A percentile compares a stretch with the other conserved stretches of the same genome.
These are phyloP conservation scores for Mucuna pruriens DNA, from an alignment of 306 rosid species.

Conservation along the genomic window DNA sequence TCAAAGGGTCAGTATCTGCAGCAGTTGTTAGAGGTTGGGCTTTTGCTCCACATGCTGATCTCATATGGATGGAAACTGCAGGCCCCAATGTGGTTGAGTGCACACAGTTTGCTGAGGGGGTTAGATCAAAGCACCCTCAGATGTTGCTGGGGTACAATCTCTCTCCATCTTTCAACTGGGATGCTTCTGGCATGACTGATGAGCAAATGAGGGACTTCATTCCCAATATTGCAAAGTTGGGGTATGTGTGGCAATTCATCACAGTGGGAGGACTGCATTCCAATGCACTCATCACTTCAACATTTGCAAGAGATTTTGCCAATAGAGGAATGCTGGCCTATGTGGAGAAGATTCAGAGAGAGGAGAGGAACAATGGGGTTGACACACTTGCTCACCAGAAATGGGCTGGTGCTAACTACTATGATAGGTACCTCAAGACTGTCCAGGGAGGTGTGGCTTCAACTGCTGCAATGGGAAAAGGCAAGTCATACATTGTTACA, in stretches of 20 bases:
- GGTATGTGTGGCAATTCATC: slow-evolving; percentile 93
- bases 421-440: slow-evolving; percentile 93
- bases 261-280: slow-evolving; percentile 93
- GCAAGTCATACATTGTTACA: slow-evolving; percentile 40
- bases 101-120: slow-evolving; percentile 76
- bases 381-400: slow-evolving; percentile 98
- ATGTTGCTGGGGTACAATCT: slow-evolving; percentile 85
- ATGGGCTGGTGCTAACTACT: slow-evolving; percentile 97
- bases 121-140: slow-evolving; percentile 60
- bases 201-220: slow-evolving; percentile 80
- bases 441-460: slow-evolving; percentile 95
- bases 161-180: slow-evolving; percentile 98
- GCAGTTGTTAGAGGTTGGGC: slow-evolving; percentile 86
- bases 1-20: slow-evolving; percentile 77
- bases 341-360: slow-evolving; percentile 94
- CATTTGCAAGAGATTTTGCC: slow-evolving; percentile 84
- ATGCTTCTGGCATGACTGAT: slow-evolving; percentile 93
- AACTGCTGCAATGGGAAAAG: slow-evolving; percentile 99
- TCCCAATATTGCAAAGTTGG: slow-evolving; percentile 79
- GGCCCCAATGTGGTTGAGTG: slow-evolving; percentile 78
- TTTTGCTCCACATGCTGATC: slow-evolving; percentile 79
- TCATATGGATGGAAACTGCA: slow-evolving; percentile 93
- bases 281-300: slow-evolving; percentile 75
- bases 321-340: slow-evolving; percentile 90
- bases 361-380: slow-evolving; percentile 88